Evolutionary conservation across 768 basidiomycete genomes (phyloP), one percentile per base, ranked within the genome.

Genomic region (Pisolithus microcarpus): DNA sequence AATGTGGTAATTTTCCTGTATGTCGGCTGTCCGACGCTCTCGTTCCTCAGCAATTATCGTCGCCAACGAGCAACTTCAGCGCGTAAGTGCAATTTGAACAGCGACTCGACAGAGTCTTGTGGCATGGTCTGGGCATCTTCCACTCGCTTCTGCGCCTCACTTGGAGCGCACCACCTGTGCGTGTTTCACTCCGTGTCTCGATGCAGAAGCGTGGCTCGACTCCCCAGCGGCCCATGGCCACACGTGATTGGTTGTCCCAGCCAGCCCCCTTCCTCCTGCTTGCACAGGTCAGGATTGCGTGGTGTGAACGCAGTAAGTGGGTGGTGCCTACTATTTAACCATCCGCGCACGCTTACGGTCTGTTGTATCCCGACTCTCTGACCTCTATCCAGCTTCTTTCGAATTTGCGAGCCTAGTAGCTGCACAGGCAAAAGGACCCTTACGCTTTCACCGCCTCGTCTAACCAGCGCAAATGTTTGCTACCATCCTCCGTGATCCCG

Each of bases 401-500:
- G 63, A 47, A 51, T 69, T 53, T 65, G 66, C 47, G 64, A 65
- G 43, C 56, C 61, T 58, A 55, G 58, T 57, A 66, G 52, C 53
- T 53, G 56, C 51, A 58, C 64, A 61, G 64, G 52, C 55, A 56
- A 55, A 55, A 53, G 43, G 57, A 50, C 56, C 55, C 65, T 44
- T 37, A 62, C 62, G n/a, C 63, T 64, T n/a, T 38, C 70, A 75
- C 65, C 61, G 59, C 31, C 61, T 64, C 71, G 48, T 65, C 76
- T 43, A 71, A 75, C 66, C 71, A 78, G 63, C 73, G 75, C 49
- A 81, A 68, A 76, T 75, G 68, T 56, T 72, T 45, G 74, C 78
- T 39, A 61, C 67, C 53, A 76, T 87, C 58, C 76, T 85, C 57
- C 77, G 79, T 54, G 84, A 87, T 59, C 71, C 76, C 16, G 82